Conservation (phyloP, 139 green algal species). For the Chlorella sp. region DNA sequence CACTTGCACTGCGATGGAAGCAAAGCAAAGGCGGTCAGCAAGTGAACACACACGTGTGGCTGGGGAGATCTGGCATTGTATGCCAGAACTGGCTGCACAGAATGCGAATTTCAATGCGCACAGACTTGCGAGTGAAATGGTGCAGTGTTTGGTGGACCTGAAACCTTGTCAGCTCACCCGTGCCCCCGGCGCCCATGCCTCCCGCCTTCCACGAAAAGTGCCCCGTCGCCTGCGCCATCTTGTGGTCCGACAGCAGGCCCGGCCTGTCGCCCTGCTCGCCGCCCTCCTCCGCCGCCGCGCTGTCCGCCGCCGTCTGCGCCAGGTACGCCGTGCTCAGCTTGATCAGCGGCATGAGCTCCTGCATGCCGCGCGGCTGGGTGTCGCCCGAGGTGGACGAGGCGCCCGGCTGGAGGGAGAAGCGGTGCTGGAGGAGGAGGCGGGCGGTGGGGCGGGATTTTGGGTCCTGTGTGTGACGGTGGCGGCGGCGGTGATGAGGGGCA, state of each 20-base stretch:
- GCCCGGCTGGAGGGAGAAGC: conserved; percentile 32
- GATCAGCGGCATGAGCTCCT: conserved; percentile 37
- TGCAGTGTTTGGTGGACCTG: too few species aligned
- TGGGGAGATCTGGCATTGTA: too few species aligned
- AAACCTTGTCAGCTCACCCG: not conserved
- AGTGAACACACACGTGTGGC: too few species aligned
- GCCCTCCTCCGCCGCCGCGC: conserved; percentile 3
- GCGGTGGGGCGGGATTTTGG: conserved; percentile 58
- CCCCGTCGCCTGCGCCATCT: conserved; percentile 31
- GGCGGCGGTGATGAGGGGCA: not conserved
- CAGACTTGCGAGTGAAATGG: too few species aligned
- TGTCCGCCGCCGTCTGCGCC: not conserved
- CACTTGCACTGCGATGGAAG: too few species aligned
- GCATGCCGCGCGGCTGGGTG: not conserved
- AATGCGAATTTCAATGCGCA: not conserved
- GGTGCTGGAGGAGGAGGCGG: conserved; percentile 59
- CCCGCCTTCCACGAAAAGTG: conserved; percentile 32
- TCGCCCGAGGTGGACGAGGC: not conserved
- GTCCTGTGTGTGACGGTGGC: conserved; percentile 39
- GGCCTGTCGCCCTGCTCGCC: not conserved
- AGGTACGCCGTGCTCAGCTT: conserved; percentile 6
- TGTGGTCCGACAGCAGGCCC: not conserved
- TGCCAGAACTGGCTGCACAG: too few species aligned
- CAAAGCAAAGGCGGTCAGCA: too few species aligned
- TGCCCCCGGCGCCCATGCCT: not conserved